Evolutionary conservation across 202 grass and related monocot genomes (phyloP).

Genomic region (Panicum virgatum): DNA sequence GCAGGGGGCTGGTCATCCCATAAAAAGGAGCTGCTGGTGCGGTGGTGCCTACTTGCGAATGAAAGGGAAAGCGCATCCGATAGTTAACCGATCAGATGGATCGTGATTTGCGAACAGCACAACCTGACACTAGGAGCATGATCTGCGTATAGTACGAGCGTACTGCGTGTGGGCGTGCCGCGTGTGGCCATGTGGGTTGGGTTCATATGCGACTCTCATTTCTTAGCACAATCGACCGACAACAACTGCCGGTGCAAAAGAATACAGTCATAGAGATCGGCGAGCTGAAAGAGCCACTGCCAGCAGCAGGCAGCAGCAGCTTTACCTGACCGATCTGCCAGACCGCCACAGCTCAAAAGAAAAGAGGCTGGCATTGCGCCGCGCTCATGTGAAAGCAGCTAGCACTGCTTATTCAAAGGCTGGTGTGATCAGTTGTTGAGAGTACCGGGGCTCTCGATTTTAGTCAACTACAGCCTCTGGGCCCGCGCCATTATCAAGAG

Average conservation of each 20-base stretch:
- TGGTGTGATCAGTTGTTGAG: not conserved
- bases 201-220: not conserved
- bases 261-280: not conserved
- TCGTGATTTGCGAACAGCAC: constrained; percentile 17
- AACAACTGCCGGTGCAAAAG: not conserved
- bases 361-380: not conserved
- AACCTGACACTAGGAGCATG: not conserved
- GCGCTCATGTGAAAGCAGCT: not conserved
- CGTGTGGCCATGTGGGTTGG: too few relatives aligned
- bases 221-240: not conserved
- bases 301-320: not conserved
- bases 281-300: not conserved
- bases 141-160: not conserved
- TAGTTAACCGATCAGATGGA: not conserved
- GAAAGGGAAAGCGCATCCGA: constrained; percentile 25
- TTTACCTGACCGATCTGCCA: not conserved
- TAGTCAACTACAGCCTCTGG: not conserved
- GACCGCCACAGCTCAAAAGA: not conserved
- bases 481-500: not conserved
- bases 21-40: not conserved
- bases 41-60: not conserved
- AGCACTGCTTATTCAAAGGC: not conserved
- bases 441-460: not conserved
- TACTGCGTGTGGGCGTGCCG: too few relatives aligned
- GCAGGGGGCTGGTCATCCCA: not conserved